Evolutionary conservation across 176 grass and related monocot genomes (phyloP).

Genomic region (Thinopyrum elongatum): DNA sequence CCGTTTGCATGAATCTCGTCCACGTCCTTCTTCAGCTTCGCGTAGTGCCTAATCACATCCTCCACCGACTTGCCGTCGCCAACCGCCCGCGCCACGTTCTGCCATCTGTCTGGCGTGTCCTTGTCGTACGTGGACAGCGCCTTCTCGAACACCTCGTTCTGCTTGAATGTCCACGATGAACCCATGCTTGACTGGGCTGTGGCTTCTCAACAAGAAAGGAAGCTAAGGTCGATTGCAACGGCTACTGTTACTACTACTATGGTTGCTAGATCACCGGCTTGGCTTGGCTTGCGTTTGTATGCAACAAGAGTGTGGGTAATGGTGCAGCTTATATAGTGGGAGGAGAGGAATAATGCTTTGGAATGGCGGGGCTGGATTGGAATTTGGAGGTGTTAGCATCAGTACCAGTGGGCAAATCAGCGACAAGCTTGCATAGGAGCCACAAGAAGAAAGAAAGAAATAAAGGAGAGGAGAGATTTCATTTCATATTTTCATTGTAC

Average conservation of each 20-base stretch:
- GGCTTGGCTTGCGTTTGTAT: conserved; percentile 34
- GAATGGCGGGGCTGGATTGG: conserved; percentile 12
- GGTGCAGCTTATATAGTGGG: conserved; percentile 61
- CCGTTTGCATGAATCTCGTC: neutral
- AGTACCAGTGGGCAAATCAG: neutral
- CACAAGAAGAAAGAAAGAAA: conserved; percentile 26
- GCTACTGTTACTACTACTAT: neutral
- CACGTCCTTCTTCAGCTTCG: neutral
- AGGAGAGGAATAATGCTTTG: conserved; percentile 41
- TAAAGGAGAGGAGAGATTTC: neutral
- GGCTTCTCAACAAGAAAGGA: neutral
- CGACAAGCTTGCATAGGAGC: conserved; percentile 40
- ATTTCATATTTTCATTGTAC: conserved; percentile 14
- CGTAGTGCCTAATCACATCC: conserved; percentile 32
- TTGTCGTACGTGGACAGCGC: conserved; percentile 46
- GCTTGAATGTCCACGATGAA: conserved; percentile 37
- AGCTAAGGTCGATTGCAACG: neutral
- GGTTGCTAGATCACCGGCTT: neutral
- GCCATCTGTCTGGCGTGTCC: conserved; percentile 51
- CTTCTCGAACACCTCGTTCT: conserved; percentile 58
- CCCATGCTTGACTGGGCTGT: conserved; percentile 16
- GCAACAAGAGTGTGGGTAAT: conserved; percentile 23
- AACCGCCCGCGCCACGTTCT: conserved; percentile 57
- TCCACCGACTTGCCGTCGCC: conserved; percentile 25
- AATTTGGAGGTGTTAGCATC: neutral